Base-by-base conservation (phyloP, 2,329 filamentous ascomycete genomes). In the Scedosporium apiospermum region DNA sequence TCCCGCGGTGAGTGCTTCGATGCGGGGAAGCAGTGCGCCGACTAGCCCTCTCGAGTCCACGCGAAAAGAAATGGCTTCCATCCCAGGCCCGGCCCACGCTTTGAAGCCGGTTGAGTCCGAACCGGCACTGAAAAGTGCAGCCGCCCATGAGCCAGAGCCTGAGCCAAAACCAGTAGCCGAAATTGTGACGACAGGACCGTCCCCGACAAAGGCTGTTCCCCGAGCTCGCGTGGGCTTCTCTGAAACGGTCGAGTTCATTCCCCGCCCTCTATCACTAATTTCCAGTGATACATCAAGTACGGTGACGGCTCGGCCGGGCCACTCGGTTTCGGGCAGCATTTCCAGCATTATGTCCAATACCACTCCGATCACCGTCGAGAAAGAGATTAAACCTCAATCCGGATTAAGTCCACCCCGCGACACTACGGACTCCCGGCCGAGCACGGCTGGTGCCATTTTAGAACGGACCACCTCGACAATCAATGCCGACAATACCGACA, bases 231-330 rank as follows among this genome's bases (percentile, higher is more conserved):
- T 96, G 57, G 90, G 89, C 0, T 96, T 96, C 70, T 91, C 90
- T 1, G 91, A 96, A 66, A 89, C 85, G 10, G 80, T 96, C 30
- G 90, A 96, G 72, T 92, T 89, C 65, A 93, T 93, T 68, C 89
- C 89, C 4, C 84, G 91, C 10, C 92, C 93, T 0, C 76, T 96
- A 18, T 96, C 93, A 1, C 79, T 93, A 21, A 86, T 96, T 14
- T 96, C 91, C 1, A 93, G 87, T 21, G 91, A 95, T 71, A 91
- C 90, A 0, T 88, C 91, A 57, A 92, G 88, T 70, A 95, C 89
- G 2, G 77, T 85, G 62, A 91, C 90, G 0, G 81, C 87, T 18
- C 83, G 86, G 27, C 82, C 82, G 3, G 84, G 86, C 4, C 90
- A 93, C 71, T 90, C 88, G 1, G 81, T 90, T 41, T 89, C 89